These are phyloP conservation scores for Mollisiaceae sp. DNA, from an alignment of 2,329 filamentous ascomycete species.

Conservation along the genomic window DNA sequence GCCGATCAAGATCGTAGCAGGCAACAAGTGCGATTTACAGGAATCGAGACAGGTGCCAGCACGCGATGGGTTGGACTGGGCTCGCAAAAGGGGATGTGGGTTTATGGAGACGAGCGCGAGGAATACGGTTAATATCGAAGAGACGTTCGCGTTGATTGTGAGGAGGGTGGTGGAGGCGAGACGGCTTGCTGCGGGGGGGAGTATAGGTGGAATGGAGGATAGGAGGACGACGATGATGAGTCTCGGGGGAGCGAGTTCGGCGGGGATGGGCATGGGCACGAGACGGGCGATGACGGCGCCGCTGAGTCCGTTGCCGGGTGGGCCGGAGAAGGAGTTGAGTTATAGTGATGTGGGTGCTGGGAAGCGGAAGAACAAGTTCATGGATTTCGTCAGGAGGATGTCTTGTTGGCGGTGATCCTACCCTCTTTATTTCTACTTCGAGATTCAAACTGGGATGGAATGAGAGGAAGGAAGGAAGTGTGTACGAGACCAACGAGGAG, in stretches of 20 bases:
- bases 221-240: slow-evolving; percentile 18
- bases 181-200: slow-evolving; percentile 25
- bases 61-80: slow-evolving; percentile 77
- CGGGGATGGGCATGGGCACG: slow-evolving; percentile 31
- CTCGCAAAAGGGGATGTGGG: slow-evolving; percentile 71
- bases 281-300: slow-evolving; percentile 39
- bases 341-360: slow-evolving; percentile 13
- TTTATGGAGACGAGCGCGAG: slow-evolving; percentile 91
- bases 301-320: slow-evolving; percentile 38
- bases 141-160: slow-evolving; percentile 78
- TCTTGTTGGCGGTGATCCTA: slow-evolving; percentile 27
- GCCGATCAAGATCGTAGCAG: slow-evolving; percentile 82
- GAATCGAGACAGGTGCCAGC: slow-evolving; percentile 72
- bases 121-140: slow-evolving; percentile 86
- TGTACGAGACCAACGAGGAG: not conserved
- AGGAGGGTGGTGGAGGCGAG: slow-evolving; percentile 61
- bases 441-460: not conserved
- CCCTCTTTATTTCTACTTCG: not conserved
- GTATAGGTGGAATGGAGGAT: slow-evolving; percentile 10
- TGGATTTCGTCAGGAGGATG: slow-evolving; percentile 25
- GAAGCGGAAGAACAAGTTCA: slow-evolving; percentile 22
- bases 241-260: slow-evolving; percentile 2
- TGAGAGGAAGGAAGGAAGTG: not conserved
- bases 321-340: slow-evolving; percentile 33
- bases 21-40: slow-evolving; percentile 85